phyloP scores from a whole-genome alignment of 2,329 filamentous ascomycete genomes.

The Aspergillus sp. region DNA sequence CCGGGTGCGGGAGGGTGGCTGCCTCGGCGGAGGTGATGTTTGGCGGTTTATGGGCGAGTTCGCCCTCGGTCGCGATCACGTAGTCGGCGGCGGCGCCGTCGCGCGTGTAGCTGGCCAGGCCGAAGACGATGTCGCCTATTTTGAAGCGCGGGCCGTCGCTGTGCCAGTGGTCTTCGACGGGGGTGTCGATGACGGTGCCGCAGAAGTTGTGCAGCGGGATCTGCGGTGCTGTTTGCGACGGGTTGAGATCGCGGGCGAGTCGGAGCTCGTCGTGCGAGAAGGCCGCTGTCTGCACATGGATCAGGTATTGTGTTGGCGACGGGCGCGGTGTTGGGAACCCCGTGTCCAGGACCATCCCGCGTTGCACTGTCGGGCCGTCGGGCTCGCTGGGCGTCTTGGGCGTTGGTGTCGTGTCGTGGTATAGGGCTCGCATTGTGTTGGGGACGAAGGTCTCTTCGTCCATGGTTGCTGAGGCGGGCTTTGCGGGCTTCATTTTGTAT shows the following conservation, averaged over 20 bases:
- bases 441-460: constrained; percentile 29
- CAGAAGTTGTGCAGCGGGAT: constrained; percentile 35
- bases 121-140: constrained; percentile 33
- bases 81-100: constrained; percentile 37
- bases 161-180: constrained; percentile 19
- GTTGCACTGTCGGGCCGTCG: constrained; percentile 13
- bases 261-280: constrained; percentile 31
- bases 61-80: constrained; percentile 26
- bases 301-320: constrained; percentile 28
- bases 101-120: constrained; percentile 26
- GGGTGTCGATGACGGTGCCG: constrained; percentile 30
- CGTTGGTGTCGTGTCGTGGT: constrained; percentile 21
- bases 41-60: constrained; percentile 30
- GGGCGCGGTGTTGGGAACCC: constrained; percentile 29
- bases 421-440: constrained; percentile 30
- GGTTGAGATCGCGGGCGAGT: constrained; percentile 16
- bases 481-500: constrained; percentile 11
- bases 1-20: constrained; percentile 29
- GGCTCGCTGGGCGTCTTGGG: constrained; percentile 4
- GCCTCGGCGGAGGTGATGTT: constrained; percentile 27
- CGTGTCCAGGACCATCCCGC: constrained; percentile 23
- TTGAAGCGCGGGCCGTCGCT: constrained; percentile 28
- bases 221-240: constrained; percentile 19
- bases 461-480: constrained; percentile 20
- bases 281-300: constrained; percentile 32